Base-by-base conservation (phyloP, 495 filamentous ascomycete species). In the Collariella sp. region DNA sequence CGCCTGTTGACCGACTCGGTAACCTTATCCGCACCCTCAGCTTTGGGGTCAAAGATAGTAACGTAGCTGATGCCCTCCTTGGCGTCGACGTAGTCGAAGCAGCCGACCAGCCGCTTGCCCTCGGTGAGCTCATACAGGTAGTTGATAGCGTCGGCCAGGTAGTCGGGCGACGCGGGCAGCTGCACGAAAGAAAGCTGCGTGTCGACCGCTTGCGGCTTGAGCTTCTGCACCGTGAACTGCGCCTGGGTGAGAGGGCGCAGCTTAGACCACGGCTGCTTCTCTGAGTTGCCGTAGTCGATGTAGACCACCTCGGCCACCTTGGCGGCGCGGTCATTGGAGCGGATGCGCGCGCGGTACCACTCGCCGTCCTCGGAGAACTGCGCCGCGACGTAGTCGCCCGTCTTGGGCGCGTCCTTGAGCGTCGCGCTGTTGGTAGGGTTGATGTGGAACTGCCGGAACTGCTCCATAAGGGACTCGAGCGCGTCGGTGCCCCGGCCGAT, bases 241-340 rank as follows among this genome's bases (percentile, higher is more conserved):
- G 83, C 69, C 62, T 87, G 82, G 45, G 78, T 77, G 26, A 97
- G 77, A 24, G 91, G 80, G 20, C 93, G 85, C 22, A 99, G 82
- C 42, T 76, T 74, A 10, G 82, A 81, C 88, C 89, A 97, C 3
- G 89, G 83, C 34, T 91, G 72, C 62, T 81, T 80, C 73, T 97
- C 94, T 19, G 81, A 83, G 77, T 99, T 97, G 55, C 94, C 94
- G 68, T 91, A 99, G 71, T 99, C 94, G 57, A 97, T 82, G 72
- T 96, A 99, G 13, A 91, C 68, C 5, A 99, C 83, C 70, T 97
- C 91, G 11, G 89, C 86, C 57, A 85, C 81, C 75, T 94, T 85
- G 58, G 83, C 83, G 34, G 87, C 79, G 55, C 93, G 89, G 69
- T 99, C 93, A 70, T 95, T 95, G 58, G 91, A 84, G 33, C 89